Conservation (phyloP, 306 rosid genomes). For the Fragaria iinumae region DNA sequence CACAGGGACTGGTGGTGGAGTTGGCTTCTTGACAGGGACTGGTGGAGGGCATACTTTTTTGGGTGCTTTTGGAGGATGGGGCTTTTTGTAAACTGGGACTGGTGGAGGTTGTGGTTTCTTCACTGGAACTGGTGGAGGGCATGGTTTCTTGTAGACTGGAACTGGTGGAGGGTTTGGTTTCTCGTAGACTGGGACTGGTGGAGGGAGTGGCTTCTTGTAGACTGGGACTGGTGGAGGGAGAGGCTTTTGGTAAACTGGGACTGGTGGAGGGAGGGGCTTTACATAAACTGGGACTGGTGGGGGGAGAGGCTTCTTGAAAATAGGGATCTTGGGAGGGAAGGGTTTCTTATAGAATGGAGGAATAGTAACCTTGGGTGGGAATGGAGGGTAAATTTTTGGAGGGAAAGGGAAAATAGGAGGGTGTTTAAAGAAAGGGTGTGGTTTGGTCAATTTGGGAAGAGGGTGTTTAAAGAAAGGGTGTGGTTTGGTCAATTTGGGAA, state of each 20-base stretch:
- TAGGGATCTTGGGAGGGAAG: slow-evolving; percentile 16
- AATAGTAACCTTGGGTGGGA: slow-evolving; percentile 40
- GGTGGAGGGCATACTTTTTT: slow-evolving; percentile 15
- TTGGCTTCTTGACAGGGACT: slow-evolving; percentile 16
- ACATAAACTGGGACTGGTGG: slow-evolving; percentile 16
- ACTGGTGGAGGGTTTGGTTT: slow-evolving; percentile 37
- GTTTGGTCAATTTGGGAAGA: slow-evolving; percentile 28
- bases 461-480: slow-evolving; percentile 37
- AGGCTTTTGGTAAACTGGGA: slow-evolving; percentile 11
- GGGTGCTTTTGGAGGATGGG: neutral
- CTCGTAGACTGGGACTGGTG: neutral
- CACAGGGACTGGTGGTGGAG: neutral
- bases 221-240: neutral
- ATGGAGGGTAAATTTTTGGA: slow-evolving; percentile 25
- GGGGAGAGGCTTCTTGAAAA: slow-evolving; percentile 9
- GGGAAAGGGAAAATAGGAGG: slow-evolving; percentile 1
- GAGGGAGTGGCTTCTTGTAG: slow-evolving; percentile 17
- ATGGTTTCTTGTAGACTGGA: slow-evolving; percentile 22
- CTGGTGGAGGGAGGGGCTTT: slow-evolving; percentile 12
- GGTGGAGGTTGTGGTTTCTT: slow-evolving; percentile 16
- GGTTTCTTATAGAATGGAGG: slow-evolving; percentile 42
- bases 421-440: slow-evolving; percentile 23
- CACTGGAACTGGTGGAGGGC: slow-evolving; percentile 20
- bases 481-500: slow-evolving; percentile 28
- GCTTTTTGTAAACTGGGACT: neutral